Evolutionary conservation across 768 basidiomycete genomes (phyloP), one percentile per base, ranked within the genome.

Genomic region (Calocybe cyanea): DNA sequence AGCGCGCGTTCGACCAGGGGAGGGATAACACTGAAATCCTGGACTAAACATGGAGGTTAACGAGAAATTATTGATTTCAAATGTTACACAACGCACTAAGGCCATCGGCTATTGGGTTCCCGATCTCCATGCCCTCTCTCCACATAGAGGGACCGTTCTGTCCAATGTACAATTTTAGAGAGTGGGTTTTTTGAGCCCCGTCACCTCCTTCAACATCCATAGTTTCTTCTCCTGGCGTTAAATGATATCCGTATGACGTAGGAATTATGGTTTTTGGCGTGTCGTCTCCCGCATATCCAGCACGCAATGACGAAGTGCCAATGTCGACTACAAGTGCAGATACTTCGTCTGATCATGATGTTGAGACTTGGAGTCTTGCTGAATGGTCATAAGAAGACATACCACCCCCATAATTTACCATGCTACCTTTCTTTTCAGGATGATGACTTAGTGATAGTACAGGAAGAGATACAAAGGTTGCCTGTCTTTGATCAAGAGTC

Each of bases 231-330:
- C 59, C 68, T 49, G 81, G 71, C 34, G 57, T 56, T 47, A 66
- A 69, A 33, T 76, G 76, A 63, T 83, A 93, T 24, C 94, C 94
- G 65, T 92, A 98, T 35, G 81, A 75, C 2, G 93, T 88, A 7
- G 96, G 88, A 52, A 95, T 81, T 50, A 97, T 83, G 14, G 89
- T 87, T 66, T 92, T 91, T 14, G 96, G 96, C 9, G 87, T 80
- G 59, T 98, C 96, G 66, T 98, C 95, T 37, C 96, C 96, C 9
- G 96, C 95, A 64, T 98, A 96, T 43, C 96, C 96, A 9, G 92
- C 92, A 61, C 96, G 85, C 43, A 94, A 70, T 7, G 92, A 87
- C 19, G 87, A 86, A 9, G 88, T 75, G 21, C 96, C 96, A 61
- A 98, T 87, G 70, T 99, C 96, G 30, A 99, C 71, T 18, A 98